phyloP scores from a whole-genome alignment of 1,284 basidiomycete species.

The Cutaneotrichosporon cutaneum region DNA sequence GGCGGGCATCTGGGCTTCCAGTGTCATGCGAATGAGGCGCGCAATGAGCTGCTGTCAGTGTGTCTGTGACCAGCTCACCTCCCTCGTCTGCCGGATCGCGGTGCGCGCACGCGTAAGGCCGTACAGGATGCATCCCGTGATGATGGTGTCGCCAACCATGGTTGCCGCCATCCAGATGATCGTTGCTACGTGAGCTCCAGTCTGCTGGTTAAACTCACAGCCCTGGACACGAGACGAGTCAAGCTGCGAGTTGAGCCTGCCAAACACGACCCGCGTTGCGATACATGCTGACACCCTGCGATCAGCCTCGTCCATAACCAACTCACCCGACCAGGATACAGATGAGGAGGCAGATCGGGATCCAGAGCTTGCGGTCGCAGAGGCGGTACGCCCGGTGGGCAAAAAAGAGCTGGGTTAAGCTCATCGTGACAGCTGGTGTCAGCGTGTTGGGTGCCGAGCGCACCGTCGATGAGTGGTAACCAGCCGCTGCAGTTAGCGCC shows the following conservation, averaged over 20 bases:
- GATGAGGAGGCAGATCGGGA: conserved; percentile 18
- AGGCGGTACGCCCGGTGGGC: conserved; percentile 37
- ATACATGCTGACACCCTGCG: not conserved
- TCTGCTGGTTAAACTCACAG: not conserved
- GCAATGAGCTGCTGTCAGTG: conserved; percentile 24
- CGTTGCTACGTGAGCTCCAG: not conserved
- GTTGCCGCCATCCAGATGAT: conserved; percentile 19
- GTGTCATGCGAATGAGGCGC: conserved; percentile 35
- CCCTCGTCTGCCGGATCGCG: conserved; percentile 37
- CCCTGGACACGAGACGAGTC: not conserved
- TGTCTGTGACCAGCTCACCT: not conserved
- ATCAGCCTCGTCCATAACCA: not conserved
- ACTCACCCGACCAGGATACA: not conserved
- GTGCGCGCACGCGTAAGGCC: conserved; percentile 34
- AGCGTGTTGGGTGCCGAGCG: not conserved
- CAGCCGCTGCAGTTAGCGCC: not conserved
- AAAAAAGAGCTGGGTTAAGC: conserved; percentile 37
- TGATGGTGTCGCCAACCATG: conserved; percentile 35
- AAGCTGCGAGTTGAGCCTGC: not conserved
- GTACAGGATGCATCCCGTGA: conserved; percentile 33
- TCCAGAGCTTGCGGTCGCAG: conserved; percentile 29
- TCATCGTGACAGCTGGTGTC: conserved; percentile 3
- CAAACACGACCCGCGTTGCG: not conserved
- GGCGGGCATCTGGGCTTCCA: conserved; percentile 40
- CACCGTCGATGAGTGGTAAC: not conserved